phyloP scores from a whole-genome alignment of 768 basidiomycete species.

The Baorangia bicolor region DNA sequence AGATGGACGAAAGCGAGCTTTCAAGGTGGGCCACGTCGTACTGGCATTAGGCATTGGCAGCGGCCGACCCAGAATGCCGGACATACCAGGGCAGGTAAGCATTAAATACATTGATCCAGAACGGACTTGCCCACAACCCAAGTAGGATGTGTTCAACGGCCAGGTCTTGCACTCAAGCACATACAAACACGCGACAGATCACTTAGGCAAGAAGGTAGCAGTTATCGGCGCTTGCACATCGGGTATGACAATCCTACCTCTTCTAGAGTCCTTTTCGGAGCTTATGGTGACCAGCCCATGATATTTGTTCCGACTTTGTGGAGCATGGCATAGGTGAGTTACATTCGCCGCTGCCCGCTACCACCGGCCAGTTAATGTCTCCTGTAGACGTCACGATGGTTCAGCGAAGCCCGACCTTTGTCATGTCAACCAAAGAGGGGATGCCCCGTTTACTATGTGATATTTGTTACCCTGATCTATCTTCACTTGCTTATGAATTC shows the following conservation, averaged over 20 bases:
- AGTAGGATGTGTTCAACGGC: conserved; percentile 58
- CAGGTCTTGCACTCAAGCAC: conserved; percentile 54
- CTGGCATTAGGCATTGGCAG: neutral
- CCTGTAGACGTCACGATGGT: conserved; percentile 40
- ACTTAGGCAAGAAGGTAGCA: conserved; percentile 65
- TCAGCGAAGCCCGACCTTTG: conserved; percentile 51
- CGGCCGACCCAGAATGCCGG: conserved; percentile 37
- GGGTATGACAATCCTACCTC: conserved; percentile 34
- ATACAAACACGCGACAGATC: conserved; percentile 52
- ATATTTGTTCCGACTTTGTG: conserved; percentile 44
- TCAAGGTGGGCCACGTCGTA: neutral
- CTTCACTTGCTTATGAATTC: neutral
- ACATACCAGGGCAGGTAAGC: conserved; percentile 41
- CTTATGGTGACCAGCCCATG: conserved; percentile 35
- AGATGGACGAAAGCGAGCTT: neutral
- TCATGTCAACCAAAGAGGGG: conserved; percentile 45
- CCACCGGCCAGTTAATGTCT: neutral
- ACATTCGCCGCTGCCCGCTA: neutral
- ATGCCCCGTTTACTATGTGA: conserved; percentile 16
- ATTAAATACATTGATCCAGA: neutral
- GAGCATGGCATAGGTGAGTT: conserved; percentile 42
- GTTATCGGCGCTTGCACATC: conserved; percentile 63
- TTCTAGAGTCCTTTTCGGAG: no score
- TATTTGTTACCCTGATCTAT: neutral
- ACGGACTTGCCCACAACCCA: neutral